phyloP scores from a whole-genome alignment of 805 yeast species.

The Saturnispora sanitii region DNA sequence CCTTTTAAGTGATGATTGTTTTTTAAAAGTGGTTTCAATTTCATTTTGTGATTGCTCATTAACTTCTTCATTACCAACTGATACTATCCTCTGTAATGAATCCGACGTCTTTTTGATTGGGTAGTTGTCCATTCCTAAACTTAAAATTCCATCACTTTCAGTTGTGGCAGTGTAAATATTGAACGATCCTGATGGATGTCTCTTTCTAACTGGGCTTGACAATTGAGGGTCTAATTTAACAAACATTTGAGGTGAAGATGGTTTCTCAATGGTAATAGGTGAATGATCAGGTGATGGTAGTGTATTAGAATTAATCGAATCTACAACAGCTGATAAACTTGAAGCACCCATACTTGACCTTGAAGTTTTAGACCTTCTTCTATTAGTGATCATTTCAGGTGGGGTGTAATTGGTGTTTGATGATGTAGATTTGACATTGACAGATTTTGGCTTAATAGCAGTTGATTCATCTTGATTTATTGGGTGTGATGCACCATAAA shows the following conservation, averaged over 20 bases:
- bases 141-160: slow-evolving; percentile 5
- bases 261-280: slow-evolving; percentile 9
- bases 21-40: not conserved
- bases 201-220: slow-evolving; percentile 1
- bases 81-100: not conserved
- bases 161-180: slow-evolving; percentile 8
- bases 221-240: slow-evolving; percentile 9
- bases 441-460: not conserved
- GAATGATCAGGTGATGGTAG: slow-evolving; percentile 4
- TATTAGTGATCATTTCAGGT: slow-evolving; percentile 60
- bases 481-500: slow-evolving; percentile 2
- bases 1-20: not conserved
- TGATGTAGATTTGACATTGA: too few species aligned
- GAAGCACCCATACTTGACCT: slow-evolving; percentile 1
- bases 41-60: too few species aligned
- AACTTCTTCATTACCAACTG: too few species aligned
- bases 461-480: not conserved
- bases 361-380: slow-evolving; percentile 33
- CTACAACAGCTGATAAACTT: not conserved
- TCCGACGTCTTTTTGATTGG: not conserved
- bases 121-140: not conserved
- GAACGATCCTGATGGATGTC: slow-evolving; percentile 5
- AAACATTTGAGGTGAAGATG: slow-evolving; percentile 20
- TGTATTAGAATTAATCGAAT: slow-evolving; percentile 2
- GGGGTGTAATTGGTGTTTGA: slow-evolving; percentile 27